Percentiles rank a stretch among this genome's conserved stretches.
These are phyloP conservation scores for Candida argentea DNA, from an alignment of 805 yeast species.

Conservation along the genomic window DNA sequence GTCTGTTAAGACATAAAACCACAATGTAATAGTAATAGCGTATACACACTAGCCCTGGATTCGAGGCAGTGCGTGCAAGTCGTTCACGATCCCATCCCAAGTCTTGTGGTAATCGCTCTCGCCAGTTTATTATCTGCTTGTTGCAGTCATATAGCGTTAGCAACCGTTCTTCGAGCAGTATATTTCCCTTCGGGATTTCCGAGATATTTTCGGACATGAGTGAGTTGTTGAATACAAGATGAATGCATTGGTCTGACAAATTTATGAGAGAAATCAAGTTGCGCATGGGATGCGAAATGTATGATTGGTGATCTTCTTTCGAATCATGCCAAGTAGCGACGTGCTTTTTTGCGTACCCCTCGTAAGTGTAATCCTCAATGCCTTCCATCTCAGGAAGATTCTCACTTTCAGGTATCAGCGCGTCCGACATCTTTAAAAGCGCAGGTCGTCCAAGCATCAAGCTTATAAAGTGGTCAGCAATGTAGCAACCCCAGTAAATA, in stretches of 20 bases:
- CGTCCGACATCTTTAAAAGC: conserved; percentile 42
- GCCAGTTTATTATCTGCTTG: conserved; percentile 42
- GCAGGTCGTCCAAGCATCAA: conserved; percentile 51
- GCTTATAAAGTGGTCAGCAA: conserved; percentile 56
- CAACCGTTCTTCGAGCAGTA: conserved; percentile 30
- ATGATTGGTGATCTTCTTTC: conserved; percentile 23
- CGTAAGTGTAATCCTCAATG: conserved; percentile 48
- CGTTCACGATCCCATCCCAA: conserved; percentile 37
- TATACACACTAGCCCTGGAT: conserved; percentile 44
- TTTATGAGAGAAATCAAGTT: conserved; percentile 32
- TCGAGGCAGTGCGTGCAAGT: conserved; percentile 34
- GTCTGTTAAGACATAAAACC: conserved; percentile 48
- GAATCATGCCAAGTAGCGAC: conserved; percentile 11
- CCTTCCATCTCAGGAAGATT: conserved; percentile 53
- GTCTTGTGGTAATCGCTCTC: conserved; percentile 36
- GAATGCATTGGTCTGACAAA: conserved; percentile 35
- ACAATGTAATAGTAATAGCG: conserved; percentile 51
- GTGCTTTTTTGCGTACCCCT: conserved; percentile 5
- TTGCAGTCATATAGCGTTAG: conserved; percentile 37
- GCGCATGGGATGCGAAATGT: conserved; percentile 34
- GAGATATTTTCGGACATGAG: conserved; percentile 18
- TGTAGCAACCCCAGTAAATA: conserved; percentile 57
- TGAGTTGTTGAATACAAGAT: conserved; percentile 33
- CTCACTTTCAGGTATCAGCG: conserved; percentile 50
- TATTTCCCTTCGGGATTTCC: conserved; percentile 26